These are phyloP conservation scores for Isatis lusitanica DNA, from an alignment of 441 rosid species.

Conservation along the genomic window DNA sequence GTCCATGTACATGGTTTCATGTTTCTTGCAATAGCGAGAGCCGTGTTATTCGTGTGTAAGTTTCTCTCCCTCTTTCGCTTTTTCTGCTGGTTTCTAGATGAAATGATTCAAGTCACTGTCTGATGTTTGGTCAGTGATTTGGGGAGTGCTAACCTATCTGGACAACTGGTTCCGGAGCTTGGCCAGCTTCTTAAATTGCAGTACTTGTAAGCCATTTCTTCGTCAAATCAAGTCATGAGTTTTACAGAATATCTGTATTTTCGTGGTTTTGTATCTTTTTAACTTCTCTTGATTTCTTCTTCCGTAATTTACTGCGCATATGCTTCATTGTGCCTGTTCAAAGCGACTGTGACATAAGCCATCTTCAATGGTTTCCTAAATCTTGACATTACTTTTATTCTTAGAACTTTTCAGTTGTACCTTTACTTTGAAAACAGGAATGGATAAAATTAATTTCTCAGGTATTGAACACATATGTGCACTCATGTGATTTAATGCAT, in stretches of 20 bases:
- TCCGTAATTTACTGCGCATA: no score
- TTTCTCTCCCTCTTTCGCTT: not conserved
- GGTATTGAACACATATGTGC: not conserved
- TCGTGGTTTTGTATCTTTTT: no score
- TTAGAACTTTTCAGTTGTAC: not conserved
- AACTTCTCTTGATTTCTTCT: no score
- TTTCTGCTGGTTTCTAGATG: not conserved
- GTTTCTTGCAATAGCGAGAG: slow-evolving; percentile 64
- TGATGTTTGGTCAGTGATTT: slow-evolving; percentile 49
- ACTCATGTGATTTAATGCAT: no score
- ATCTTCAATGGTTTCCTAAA: not conserved
- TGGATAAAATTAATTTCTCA: not conserved
- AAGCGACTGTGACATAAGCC: not conserved
- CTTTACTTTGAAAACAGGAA: not conserved
- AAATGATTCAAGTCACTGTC: not conserved
- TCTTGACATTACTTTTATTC: not conserved
- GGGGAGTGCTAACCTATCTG: slow-evolving; percentile 72
- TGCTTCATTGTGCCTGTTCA: no score
- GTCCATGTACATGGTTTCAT: slow-evolving; percentile 85
- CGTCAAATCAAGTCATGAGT: not conserved
- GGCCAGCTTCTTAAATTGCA: slow-evolving; percentile 63
- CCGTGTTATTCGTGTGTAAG: slow-evolving; percentile 72
- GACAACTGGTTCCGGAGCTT: slow-evolving; percentile 64
- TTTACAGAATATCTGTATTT: no score
- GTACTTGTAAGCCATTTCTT: slow-evolving; percentile 56